phyloP scores from a whole-genome alignment of 352 stramenopile genomes.

The Phytopythium aichiense region DNA sequence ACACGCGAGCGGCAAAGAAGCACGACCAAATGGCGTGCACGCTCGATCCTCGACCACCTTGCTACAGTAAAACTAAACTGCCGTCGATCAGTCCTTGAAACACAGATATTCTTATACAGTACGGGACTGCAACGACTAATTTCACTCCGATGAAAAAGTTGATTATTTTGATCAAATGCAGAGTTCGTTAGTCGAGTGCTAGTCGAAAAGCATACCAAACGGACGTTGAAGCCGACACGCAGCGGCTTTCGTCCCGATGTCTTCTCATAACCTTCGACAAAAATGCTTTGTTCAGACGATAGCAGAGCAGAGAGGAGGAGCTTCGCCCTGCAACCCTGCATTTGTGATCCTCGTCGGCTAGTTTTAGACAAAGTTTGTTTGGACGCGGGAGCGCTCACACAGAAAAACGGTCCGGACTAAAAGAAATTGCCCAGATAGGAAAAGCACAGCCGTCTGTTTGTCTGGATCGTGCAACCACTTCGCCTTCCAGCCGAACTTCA shows the following conservation, averaged over 20 bases:
- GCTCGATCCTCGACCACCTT: neutral
- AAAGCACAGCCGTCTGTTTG: slow-evolving; percentile 4
- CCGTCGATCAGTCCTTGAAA: neutral
- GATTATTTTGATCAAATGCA: neutral
- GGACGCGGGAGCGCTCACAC: neutral
- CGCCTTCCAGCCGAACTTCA: neutral
- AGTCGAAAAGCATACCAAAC: neutral
- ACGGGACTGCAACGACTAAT: neutral
- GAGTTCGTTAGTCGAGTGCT: neutral
- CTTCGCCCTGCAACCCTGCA: no score
- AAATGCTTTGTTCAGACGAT: no score
- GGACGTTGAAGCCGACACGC: no score
- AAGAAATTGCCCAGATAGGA: neutral
- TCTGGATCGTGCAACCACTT: neutral
- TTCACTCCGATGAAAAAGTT: neutral
- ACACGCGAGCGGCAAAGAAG: neutral
- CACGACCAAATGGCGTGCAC: neutral
- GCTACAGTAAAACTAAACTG: neutral
- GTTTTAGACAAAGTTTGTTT: neutral
- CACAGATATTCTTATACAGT: no score
- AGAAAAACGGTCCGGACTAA: neutral
- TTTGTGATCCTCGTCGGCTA: neutral
- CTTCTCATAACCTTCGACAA: no score
- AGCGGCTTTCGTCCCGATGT: no score
- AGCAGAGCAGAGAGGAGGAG: no score